Evolutionary conservation across 2,329 filamentous ascomycete genomes (phyloP).

Genomic region (Diaporthe destruens): DNA sequence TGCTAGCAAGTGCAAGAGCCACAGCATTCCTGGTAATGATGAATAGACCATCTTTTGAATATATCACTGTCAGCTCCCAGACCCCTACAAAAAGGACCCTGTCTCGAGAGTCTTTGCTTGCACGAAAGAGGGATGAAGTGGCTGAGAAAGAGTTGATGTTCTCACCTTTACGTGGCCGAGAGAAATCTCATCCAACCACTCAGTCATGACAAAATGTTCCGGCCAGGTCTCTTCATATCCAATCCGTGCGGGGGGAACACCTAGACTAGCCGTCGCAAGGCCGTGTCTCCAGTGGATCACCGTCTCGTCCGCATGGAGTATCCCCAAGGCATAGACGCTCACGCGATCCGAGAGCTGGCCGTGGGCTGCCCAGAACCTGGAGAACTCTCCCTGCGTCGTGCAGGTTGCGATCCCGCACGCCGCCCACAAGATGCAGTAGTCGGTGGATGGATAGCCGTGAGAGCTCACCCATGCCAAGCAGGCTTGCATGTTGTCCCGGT

Average conservation of each 20-base stretch:
- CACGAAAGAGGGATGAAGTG: background rate
- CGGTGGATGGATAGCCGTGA: background rate
- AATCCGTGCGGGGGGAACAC: background rate
- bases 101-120: background rate
- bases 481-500: background rate
- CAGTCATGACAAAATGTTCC: background rate
- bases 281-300: background rate
- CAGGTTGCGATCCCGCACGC: slow-evolving; percentile 8
- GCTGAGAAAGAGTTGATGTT: background rate
- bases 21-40: background rate
- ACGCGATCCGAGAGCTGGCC: background rate
- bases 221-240: background rate
- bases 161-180: background rate
- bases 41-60: background rate
- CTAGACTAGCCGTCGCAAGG: background rate
- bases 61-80: background rate
- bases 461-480: background rate
- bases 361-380: slow-evolving; percentile 7
- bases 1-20: background rate
- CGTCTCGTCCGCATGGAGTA: background rate
- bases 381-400: background rate
- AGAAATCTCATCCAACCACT: background rate
- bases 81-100: no score
- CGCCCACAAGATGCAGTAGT: background rate
- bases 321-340: background rate